Evolutionary conservation across 352 stramenopile species (phyloP), one percentile per base, ranked within the genome.

Genomic region (Globisporangium megalacanthum): DNA sequence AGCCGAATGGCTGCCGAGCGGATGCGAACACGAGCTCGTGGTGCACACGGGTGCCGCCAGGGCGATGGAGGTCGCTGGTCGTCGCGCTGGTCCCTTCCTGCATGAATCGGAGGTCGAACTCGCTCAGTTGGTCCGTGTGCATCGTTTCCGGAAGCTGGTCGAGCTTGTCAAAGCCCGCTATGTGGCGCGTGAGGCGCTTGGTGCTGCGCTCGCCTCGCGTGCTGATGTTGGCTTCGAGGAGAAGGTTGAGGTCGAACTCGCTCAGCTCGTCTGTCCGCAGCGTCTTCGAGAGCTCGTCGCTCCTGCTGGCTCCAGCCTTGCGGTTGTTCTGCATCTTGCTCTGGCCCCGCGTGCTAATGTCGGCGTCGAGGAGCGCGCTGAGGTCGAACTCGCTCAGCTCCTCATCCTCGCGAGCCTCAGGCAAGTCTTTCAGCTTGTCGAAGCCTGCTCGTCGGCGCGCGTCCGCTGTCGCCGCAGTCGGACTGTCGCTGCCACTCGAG

Each of bases 361-460:
- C n/a, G n/a, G n/a, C n/a, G n/a, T n/a, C n/a, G n/a, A n/a, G 56
- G 48, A 62, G 29, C n/a, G 56, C 50, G 25, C 48, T 39, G 15
- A 62, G 49, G 31, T 62, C 56, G 41, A 62, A 62, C 48, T 56
- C 49, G 31, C 49, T 47, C 22, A 62, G 48, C 29, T 48, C 56
- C 56, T 56, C 56, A n/a, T 56, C 56, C 48, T 62, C 56, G 25
- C n/a, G n/a, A n/a, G n/a, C n/a, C n/a, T n/a, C n/a, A n/a, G n/a
- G n/a, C n/a, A n/a, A n/a, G n/a, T n/a, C n/a, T n/a, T n/a, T n/a
- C n/a, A n/a, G n/a, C n/a, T n/a, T n/a, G n/a, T n/a, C n/a, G n/a
- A n/a, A n/a, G n/a, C n/a, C n/a, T n/a, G n/a, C n/a, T n/a, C n/a
- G n/a, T n/a, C n/a, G n/a, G n/a, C n/a, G n/a, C n/a, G n/a, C n/a